These are phyloP conservation scores for Holtermanniella nyarrowii DNA, from an alignment of 768 basidiomycete genomes.

Conservation along the genomic window DNA sequence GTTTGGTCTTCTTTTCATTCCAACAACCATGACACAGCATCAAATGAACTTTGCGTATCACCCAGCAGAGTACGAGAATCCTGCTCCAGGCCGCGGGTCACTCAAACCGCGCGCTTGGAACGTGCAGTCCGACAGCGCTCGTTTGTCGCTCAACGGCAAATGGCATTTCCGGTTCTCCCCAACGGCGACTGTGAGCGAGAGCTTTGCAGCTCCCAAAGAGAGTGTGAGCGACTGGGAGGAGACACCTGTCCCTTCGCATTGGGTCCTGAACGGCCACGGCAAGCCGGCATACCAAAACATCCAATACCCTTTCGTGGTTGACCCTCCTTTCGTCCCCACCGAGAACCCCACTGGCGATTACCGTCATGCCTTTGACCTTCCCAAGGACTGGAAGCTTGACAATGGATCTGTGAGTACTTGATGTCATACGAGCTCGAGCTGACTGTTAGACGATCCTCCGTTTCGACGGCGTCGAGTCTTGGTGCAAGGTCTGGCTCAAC, in stretches of 20 bases:
- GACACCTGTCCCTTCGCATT: slow-evolving; percentile 1
- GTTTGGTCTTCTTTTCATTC: too few relatives aligned
- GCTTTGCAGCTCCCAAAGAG: not conserved
- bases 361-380: not conserved
- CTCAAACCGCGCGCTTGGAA: slow-evolving; percentile 2
- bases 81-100: not conserved
- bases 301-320: slow-evolving; percentile 1
- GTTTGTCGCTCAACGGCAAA: slow-evolving; percentile 2
- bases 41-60: too few relatives aligned
- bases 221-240: not conserved
- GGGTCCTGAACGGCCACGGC: not conserved
- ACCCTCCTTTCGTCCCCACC: slow-evolving; percentile 1
- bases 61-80: slow-evolving; percentile 1
- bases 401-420: too few relatives aligned
- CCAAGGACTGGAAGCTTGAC: not conserved
- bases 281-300: not conserved
- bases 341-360: slow-evolving; percentile 2
- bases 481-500: slow-evolving; percentile 5
- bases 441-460: not conserved
- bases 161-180: slow-evolving; percentile 5
- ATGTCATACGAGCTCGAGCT: too few relatives aligned
- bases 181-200: not conserved
- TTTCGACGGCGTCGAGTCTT: slow-evolving; percentile 4
- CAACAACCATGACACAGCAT: too few relatives aligned
- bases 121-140: not conserved